These are phyloP conservation scores for Camelina neglecta DNA, from an alignment of 345 rosid genomes.

Conservation along the genomic window DNA sequence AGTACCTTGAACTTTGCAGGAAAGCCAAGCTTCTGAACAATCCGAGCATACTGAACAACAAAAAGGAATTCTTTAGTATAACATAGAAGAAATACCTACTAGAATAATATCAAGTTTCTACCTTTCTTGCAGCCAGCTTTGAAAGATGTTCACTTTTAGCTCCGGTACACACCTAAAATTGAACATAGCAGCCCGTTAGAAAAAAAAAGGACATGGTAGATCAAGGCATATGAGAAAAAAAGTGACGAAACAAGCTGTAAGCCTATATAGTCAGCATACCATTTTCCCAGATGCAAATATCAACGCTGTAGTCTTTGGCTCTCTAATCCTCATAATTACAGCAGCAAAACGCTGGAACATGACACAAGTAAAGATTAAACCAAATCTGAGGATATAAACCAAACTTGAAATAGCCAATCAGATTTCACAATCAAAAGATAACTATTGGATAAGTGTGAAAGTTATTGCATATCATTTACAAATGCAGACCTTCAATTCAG, in stretches of 20 bases:
- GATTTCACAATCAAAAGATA: background rate
- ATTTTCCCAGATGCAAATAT: constrained; percentile 95
- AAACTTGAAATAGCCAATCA: background rate
- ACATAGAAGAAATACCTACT: background rate
- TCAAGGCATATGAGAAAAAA: background rate
- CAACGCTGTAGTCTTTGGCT: constrained; percentile 89
- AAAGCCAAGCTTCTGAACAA: constrained; percentile 88
- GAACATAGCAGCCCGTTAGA: constrained; percentile 19
- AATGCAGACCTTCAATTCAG: too few species aligned
- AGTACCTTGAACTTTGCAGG: constrained; percentile 87
- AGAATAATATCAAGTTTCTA: constrained; percentile 19
- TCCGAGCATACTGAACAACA: constrained; percentile 69
- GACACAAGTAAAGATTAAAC: constrained; percentile 11
- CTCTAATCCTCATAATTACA: constrained; percentile 92
- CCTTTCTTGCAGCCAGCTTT: constrained; percentile 85
- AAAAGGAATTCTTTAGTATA: constrained; percentile 22
- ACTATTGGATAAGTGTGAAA: background rate
- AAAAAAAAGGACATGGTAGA: constrained; percentile 11
- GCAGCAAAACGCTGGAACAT: constrained; percentile 86
- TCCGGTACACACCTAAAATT: constrained; percentile 75
- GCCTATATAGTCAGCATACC: constrained; percentile 55
- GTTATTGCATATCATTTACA: too few species aligned
- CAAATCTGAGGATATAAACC: constrained; percentile 14
- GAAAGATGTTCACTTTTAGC: constrained; percentile 87
- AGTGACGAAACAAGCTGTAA: background rate